A percentile compares a stretch with the other conserved stretches of the same genome.
phyloP scores from a whole-genome alignment of 176 grass and related monocot species.

The Musa itinerans region DNA sequence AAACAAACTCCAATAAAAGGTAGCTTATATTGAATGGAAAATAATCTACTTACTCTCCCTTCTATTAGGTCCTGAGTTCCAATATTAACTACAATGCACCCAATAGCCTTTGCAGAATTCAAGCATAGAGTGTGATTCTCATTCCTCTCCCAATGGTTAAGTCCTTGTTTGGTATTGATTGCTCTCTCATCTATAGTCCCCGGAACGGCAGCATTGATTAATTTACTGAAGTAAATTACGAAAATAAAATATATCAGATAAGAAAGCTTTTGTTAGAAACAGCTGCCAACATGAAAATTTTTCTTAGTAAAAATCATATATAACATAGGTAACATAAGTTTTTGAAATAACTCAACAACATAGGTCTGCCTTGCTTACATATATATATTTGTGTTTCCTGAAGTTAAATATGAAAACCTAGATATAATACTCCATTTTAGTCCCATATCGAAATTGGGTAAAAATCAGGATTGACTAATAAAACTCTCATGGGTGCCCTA shows the following conservation, averaged over 20 bases:
- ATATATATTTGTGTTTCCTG: too few species aligned
- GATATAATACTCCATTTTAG: too few species aligned
- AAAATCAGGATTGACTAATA: too few species aligned
- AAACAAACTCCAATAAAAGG: neutral
- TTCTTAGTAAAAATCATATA: neutral
- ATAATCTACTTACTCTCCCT: slow-evolving; percentile 64
- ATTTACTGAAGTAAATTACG: slow-evolving; percentile 61
- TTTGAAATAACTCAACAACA: neutral
- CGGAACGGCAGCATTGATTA: slow-evolving; percentile 96
- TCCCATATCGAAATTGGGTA: too few species aligned
- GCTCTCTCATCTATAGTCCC: slow-evolving; percentile 98
- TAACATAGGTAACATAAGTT: neutral
- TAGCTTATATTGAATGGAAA: neutral
- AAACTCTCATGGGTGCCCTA: too few species aligned
- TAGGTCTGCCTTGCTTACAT: neutral
- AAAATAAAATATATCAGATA: slow-evolving; percentile 1
- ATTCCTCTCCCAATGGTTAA: slow-evolving; percentile 98
- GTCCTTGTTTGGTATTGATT: slow-evolving; percentile 94
- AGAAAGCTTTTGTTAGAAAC: neutral
- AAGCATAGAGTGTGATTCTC: slow-evolving; percentile 98
- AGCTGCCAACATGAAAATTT: neutral
- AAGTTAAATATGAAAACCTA: too few species aligned
- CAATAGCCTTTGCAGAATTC: slow-evolving; percentile 98
- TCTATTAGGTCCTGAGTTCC: slow-evolving; percentile 96
- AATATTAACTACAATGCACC: slow-evolving; percentile 95